A percentile compares a stretch with the other conserved stretches of the same genome.
Evolutionary conservation across 1,139 yeast species (phyloP).

Genomic region (Arxiozyma telluris): DNA sequence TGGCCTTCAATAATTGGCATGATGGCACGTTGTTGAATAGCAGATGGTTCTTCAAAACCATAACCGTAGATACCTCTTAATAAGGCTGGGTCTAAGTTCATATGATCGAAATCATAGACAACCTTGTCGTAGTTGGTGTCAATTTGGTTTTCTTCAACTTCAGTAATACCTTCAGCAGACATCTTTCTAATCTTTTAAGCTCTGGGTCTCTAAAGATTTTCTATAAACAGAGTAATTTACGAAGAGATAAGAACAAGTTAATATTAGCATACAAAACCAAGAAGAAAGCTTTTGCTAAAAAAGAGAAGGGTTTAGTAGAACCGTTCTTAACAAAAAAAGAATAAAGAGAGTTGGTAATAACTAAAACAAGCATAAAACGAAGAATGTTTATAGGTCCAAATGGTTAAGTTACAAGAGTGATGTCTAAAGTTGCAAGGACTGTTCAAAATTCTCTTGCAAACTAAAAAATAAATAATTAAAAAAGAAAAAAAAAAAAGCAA

Average conservation of each 20-base stretch:
- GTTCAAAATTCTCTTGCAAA: background rate
- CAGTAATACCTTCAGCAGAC: slow-evolving; percentile 57
- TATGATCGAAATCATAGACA: slow-evolving; percentile 81
- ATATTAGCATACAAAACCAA: background rate
- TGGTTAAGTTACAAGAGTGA: background rate
- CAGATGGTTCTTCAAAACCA: slow-evolving; percentile 97
- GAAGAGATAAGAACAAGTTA: background rate
- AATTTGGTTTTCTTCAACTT: slow-evolving; percentile 75
- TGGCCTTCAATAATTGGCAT: slow-evolving; percentile 93
- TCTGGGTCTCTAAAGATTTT: background rate
- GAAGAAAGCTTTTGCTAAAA: background rate
- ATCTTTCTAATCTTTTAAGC: slow-evolving; percentile 17
- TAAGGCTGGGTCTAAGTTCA: slow-evolving; percentile 68
- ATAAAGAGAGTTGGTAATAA: too few relatives aligned
- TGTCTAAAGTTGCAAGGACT: background rate
- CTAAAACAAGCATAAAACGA: too few relatives aligned
- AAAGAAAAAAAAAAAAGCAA: too few relatives aligned
- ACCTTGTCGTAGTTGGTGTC: slow-evolving; percentile 97
- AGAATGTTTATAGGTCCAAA: too few relatives aligned
- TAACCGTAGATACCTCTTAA: slow-evolving; percentile 88
- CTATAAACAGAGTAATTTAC: background rate
- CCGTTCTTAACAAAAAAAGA: too few relatives aligned
- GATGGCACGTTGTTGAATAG: slow-evolving; percentile 98
- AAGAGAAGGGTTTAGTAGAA: background rate
- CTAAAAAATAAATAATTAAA: too few relatives aligned